A percentile compares a stretch with the other conserved stretches of the same genome.
Evolutionary conservation across 139 green algal species (phyloP).

Genomic region (Picochlorum sp.): DNA sequence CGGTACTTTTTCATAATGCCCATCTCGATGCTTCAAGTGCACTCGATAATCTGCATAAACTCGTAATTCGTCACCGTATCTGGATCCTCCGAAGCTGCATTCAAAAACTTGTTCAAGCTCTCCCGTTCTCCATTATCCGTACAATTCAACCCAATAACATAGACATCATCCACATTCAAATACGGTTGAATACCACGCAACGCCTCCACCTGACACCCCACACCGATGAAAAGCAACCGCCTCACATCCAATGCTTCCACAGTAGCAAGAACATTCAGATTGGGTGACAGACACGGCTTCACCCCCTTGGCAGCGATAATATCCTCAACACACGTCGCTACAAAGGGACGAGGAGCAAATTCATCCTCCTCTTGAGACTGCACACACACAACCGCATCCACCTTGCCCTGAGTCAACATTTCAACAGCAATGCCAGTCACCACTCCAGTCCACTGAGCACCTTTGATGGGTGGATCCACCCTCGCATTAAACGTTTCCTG

Average conservation of each 20-base stretch:
- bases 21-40: constrained; percentile 77
- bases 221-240: constrained; percentile 88
- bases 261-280: constrained; percentile 84
- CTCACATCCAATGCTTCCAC: constrained; percentile 82
- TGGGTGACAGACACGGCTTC: constrained; percentile 86
- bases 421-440: constrained; percentile 70
- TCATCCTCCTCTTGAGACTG: constrained; percentile 73
- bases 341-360: constrained; percentile 69
- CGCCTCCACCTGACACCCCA: constrained; percentile 88
- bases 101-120: constrained; percentile 84
- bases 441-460: constrained; percentile 94
- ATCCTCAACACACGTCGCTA: constrained; percentile 73
- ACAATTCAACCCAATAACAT: constrained; percentile 91
- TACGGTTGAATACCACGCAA: constrained; percentile 81
- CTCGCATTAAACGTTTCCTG: constrained; percentile 70
- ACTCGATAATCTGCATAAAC: constrained; percentile 79
- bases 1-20: constrained; percentile 81
- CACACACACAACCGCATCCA: constrained; percentile 95
- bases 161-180: constrained; percentile 84
- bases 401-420: constrained; percentile 71
- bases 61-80: constrained; percentile 88
- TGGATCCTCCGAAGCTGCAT: constrained; percentile 60
- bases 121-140: constrained; percentile 81
- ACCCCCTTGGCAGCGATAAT: constrained; percentile 82
- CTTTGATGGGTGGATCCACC: constrained; percentile 49